Percentiles rank a stretch among this genome's conserved stretches.
Conservation (phyloP, 2,329 filamentous ascomycete genomes). For the Ascochyta koolunga region DNA sequence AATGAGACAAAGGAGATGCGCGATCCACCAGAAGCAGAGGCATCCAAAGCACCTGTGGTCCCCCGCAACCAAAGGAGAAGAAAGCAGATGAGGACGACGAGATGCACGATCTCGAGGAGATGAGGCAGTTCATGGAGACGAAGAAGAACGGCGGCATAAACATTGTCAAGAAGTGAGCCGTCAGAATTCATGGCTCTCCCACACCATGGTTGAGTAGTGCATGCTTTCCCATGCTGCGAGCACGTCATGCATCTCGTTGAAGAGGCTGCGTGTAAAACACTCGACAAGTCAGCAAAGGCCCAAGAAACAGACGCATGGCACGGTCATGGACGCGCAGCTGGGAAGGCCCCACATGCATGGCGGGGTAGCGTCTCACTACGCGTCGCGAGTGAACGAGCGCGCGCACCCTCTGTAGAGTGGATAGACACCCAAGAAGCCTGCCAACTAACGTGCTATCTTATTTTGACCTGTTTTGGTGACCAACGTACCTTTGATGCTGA, state of each 20-base stretch:
- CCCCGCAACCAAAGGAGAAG: conserved; percentile 4
- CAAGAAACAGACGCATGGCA: background rate
- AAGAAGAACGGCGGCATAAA: conserved; percentile 69
- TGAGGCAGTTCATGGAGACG: conserved; percentile 46
- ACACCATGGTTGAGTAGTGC: too few species aligned
- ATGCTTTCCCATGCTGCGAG: background rate
- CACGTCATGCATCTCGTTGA: too few species aligned
- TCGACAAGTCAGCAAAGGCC: background rate
- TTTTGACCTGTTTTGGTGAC: conserved; percentile 5
- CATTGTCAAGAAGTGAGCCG: conserved; percentile 64
- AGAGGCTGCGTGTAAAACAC: too few species aligned
- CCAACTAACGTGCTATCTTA: conserved; percentile 6
- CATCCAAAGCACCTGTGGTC: background rate
- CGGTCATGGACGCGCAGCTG: too few species aligned
- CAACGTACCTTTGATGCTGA: conserved; percentile 26
- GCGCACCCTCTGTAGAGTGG: background rate
- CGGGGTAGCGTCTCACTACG: conserved; percentile 19
- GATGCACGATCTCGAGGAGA: conserved; percentile 48
- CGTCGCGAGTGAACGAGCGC: conserved; percentile 15
- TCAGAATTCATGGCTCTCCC: too few species aligned
- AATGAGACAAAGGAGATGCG: conserved; percentile 66
- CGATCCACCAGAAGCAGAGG: conserved; percentile 23
- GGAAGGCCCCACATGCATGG: conserved; percentile 13
- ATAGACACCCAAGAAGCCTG: conserved; percentile 4
- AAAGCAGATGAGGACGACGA: conserved; percentile 34